Conservation (phyloP, 371 early-diverging fungal species). For the Mortierella sp. region DNA sequence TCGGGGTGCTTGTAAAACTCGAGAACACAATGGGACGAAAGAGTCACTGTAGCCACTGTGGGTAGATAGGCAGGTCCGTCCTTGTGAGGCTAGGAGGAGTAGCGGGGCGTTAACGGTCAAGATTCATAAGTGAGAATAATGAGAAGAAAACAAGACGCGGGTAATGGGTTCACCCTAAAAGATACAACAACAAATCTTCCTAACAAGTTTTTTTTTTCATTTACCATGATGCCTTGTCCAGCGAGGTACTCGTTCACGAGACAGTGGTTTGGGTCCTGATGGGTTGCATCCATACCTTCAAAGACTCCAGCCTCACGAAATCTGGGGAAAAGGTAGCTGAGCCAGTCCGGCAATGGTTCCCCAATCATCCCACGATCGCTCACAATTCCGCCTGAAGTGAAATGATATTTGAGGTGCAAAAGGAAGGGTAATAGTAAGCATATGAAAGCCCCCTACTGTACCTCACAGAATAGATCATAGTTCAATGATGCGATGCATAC, state of each 20-base stretch:
- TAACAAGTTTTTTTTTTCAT: constrained; percentile 11
- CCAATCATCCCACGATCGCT: constrained; percentile 55
- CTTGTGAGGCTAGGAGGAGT: constrained; percentile 63
- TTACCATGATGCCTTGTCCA: constrained; percentile 74
- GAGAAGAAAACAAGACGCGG: not conserved
- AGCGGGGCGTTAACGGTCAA: not conserved
- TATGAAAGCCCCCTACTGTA: not conserved
- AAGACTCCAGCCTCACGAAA: constrained; percentile 49
- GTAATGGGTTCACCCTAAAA: not conserved
- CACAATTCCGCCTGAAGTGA: constrained; percentile 56
- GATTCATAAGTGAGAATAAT: not conserved
- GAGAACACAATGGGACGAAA: constrained; percentile 64
- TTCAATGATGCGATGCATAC: not conserved
- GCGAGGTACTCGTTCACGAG: constrained; percentile 72
- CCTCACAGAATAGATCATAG: not conserved
- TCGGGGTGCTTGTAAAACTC: constrained; percentile 59
- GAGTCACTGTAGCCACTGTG: constrained; percentile 69
- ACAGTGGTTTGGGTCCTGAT: constrained; percentile 63
- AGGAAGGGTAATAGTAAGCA: not conserved
- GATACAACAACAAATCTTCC: too few relatives aligned
- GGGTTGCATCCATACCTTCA: constrained; percentile 31
- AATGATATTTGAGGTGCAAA: not conserved
- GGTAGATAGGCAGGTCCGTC: constrained; percentile 74
- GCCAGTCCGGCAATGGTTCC: constrained; percentile 65
- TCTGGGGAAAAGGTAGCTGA: constrained; percentile 47